Base-by-base conservation (phyloP, 192 early-diverging fungal genomes). In the Mortierella antarctica region DNA sequence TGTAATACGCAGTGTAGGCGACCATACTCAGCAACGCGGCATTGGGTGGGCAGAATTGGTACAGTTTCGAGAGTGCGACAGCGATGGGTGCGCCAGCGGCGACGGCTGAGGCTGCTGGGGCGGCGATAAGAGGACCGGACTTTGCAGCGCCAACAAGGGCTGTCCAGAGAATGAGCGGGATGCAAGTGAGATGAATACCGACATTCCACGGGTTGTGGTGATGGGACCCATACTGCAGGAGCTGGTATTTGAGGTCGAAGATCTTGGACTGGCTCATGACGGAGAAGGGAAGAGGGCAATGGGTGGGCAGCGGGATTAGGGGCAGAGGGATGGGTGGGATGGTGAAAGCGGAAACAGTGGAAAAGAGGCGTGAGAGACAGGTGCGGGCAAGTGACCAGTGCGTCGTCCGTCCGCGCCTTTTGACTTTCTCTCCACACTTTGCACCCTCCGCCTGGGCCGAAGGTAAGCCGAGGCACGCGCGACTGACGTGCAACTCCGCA, bases 141-240 rank as follows among this genome's bases (percentile, higher is more conserved):
- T 80, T 82, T 45, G 88, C 80, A 17, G 82, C 71, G 79, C 91
- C 87, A 10, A 95, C 93, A 21, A 94, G 72, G 7, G 83, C 81
- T 42, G 93, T 89, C 93, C 94, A 97, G 48, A 96, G 84, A 73
- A 99, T 95, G 57, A 91, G 89, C 7, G 97, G 97, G 41, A 99
- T 96, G 81, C 93, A 99, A 4, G 95, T 82, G 74, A 95, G 85
- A 83, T 98, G 96, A 68, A 96, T 93, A 20, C 84, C 68, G 40
- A 96, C 84, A 85, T 98, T 97, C 73, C 88, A 82, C 51, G 81
- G 81, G 88, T 94, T 93, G 83, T 91, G 83, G 78, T 95, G 91
- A 87, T 95, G 94, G 70, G 91, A 87, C 62, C 92, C 95, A 74
- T 96, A 96, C 68, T 89, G 85, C 14, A 91, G 72, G 47, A 96